phyloP scores from a whole-genome alignment of 306 rosid genomes.

The Vigna nakashimae region DNA sequence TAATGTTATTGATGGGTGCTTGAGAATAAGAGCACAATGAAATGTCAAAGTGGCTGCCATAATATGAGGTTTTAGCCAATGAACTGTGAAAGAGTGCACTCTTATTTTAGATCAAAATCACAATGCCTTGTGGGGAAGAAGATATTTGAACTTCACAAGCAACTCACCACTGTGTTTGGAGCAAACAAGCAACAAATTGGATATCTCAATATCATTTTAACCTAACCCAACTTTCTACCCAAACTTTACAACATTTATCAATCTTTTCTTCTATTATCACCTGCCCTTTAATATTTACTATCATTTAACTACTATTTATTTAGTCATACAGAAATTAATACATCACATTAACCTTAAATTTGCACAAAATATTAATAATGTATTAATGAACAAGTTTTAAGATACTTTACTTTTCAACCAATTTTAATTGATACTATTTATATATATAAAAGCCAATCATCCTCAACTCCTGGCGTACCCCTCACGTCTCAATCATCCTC shows the following conservation, averaged over 20 bases:
- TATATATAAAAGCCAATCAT: too few species aligned
- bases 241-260: conserved; percentile 1
- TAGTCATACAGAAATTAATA: too few species aligned
- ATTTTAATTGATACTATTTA: too few species aligned
- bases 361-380: too few species aligned
- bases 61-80: conserved; percentile 24
- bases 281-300: not conserved
- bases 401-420: too few species aligned
- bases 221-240: conserved; percentile 49
- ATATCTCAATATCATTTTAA: not conserved
- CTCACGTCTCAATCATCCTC: conserved; percentile 28
- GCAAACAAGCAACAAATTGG: conserved; percentile 36
- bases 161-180: conserved; percentile 41
- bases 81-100: conserved; percentile 6
- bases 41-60: conserved; percentile 42
- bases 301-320: conserved; percentile 18
- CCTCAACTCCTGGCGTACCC: not conserved
- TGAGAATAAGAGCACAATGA: conserved; percentile 38
- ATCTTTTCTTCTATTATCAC: not conserved
- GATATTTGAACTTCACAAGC: not conserved
- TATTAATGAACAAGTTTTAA: too few species aligned
- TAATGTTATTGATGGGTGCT: conserved; percentile 24
- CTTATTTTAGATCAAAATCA: not conserved
- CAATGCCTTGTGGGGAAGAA: not conserved
- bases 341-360: too few species aligned